Percentiles rank a stretch among this genome's conserved stretches.
Evolutionary conservation across 352 stramenopile genomes (phyloP).

Genomic region (Albugo candida): DNA sequence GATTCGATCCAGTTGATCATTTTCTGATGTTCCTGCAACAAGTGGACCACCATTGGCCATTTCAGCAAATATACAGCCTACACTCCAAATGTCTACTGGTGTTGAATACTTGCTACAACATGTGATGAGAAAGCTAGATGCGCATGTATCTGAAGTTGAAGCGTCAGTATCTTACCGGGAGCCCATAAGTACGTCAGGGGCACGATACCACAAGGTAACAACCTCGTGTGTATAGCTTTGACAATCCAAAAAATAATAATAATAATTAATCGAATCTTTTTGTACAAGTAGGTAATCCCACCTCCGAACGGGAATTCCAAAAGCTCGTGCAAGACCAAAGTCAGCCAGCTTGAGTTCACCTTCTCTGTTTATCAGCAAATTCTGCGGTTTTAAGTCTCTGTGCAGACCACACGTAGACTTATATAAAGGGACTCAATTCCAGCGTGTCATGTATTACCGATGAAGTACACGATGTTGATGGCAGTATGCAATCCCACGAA

Average conservation of each 20-base stretch:
- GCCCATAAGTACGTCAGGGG: slow-evolving; percentile 96
- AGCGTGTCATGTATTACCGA: slow-evolving; percentile 20
- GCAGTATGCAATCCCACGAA: slow-evolving; percentile 98
- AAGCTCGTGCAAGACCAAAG: slow-evolving; percentile 98
- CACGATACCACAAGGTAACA: slow-evolving; percentile 99
- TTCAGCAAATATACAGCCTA: slow-evolving; percentile 97
- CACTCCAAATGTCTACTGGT: slow-evolving; percentile 98
- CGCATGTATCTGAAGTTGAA: background rate
- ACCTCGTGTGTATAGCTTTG: slow-evolving; percentile 96
- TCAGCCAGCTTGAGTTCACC: slow-evolving; percentile 99
- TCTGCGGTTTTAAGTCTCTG: slow-evolving; percentile 98
- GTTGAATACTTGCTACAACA: slow-evolving; percentile 85
- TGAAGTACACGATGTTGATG: slow-evolving; percentile 93
- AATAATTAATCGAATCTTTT: background rate
- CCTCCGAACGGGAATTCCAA: slow-evolving; percentile 96
- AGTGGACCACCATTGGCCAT: slow-evolving; percentile 87
- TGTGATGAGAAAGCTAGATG: background rate
- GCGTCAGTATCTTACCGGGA: slow-evolving; percentile 31
- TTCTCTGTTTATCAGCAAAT: slow-evolving; percentile 95
- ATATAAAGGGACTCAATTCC: slow-evolving; percentile 1
- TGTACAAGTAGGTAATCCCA: slow-evolving; percentile 8
- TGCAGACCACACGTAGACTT: slow-evolving; percentile 1
- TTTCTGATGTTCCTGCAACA: slow-evolving; percentile 92
- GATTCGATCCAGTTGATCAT: slow-evolving; percentile 94
- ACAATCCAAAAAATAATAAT: background rate